These are phyloP conservation scores for Colletotrichum sp. DNA, from an alignment of 2,329 filamentous ascomycete species.

Conservation along the genomic window DNA sequence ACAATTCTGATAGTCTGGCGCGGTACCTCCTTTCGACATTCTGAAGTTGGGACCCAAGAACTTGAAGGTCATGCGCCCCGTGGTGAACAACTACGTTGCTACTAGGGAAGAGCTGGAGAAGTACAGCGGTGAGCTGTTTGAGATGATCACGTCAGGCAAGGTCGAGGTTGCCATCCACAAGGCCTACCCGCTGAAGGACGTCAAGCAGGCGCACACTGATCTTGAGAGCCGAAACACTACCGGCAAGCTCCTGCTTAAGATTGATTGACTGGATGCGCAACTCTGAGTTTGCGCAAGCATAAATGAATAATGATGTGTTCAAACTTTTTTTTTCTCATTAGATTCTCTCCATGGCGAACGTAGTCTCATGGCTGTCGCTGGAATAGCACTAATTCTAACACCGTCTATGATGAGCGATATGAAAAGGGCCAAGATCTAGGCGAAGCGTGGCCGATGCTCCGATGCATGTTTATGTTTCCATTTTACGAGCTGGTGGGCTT, in stretches of 20 bases:
- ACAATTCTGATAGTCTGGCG: conserved; percentile 55
- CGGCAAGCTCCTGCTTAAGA: conserved; percentile 80
- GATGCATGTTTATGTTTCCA: neutral
- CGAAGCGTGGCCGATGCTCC: neutral
- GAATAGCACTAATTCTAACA: conserved; percentile 14
- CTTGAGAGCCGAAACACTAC: conserved; percentile 83
- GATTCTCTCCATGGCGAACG: neutral
- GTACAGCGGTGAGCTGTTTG: conserved; percentile 76
- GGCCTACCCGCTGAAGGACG: conserved; percentile 76
- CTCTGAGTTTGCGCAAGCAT: neutral
- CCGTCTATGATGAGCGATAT: neutral
- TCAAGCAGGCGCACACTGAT: conserved; percentile 75
- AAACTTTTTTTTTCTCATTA: conserved; percentile 1
- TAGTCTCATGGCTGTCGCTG: conserved; percentile 13
- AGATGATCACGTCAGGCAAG: conserved; percentile 70
- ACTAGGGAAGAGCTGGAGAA: conserved; percentile 73
- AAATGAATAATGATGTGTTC: neutral
- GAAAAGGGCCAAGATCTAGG: neutral
- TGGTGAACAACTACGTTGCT: conserved; percentile 72
- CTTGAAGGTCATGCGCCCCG: conserved; percentile 76
- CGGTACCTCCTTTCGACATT: conserved; percentile 70
- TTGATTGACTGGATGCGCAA: conserved; percentile 39
- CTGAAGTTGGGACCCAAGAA: conserved; percentile 73
- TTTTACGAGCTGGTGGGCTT: conserved; percentile 38
- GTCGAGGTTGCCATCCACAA: conserved; percentile 78